Evolutionary conservation across 2,329 filamentous ascomycete species (phyloP).

Genomic region (Penicillium sp.): DNA sequence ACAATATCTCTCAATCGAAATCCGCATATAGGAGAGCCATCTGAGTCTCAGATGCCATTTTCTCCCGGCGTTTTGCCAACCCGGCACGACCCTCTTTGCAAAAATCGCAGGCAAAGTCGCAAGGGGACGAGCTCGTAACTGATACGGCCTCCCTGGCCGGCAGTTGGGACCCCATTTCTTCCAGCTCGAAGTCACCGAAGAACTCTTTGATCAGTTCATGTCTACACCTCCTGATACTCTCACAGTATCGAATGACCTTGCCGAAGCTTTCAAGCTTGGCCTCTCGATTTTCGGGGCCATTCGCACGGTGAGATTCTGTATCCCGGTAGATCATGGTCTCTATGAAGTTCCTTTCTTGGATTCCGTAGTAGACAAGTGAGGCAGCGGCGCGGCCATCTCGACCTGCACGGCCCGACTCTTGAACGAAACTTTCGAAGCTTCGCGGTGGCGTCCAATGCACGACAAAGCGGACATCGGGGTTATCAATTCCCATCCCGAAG

Average conservation of each 20-base stretch:
- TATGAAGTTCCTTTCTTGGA: slow-evolving; percentile 72
- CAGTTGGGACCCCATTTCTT: slow-evolving; percentile 24
- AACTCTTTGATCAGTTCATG: slow-evolving; percentile 68
- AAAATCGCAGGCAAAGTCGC: slow-evolving; percentile 69
- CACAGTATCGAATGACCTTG: slow-evolving; percentile 70
- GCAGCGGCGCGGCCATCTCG: slow-evolving; percentile 78
- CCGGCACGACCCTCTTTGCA: slow-evolving; percentile 58
- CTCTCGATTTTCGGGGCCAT: slow-evolving; percentile 29
- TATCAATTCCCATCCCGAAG: slow-evolving; percentile 97
- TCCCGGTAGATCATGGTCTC: slow-evolving; percentile 31
- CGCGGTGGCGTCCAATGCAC: slow-evolving; percentile 91
- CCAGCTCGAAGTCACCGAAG: slow-evolving; percentile 56
- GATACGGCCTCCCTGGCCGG: slow-evolving; percentile 3
- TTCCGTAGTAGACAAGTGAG: slow-evolving; percentile 84
- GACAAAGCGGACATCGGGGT: slow-evolving; percentile 87
- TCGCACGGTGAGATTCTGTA: slow-evolving; percentile 31
- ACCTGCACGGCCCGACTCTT: slow-evolving; percentile 85
- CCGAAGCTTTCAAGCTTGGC: slow-evolving; percentile 54
- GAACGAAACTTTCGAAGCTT: slow-evolving; percentile 91
- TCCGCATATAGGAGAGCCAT: slow-evolving; percentile 6
- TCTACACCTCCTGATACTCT: slow-evolving; percentile 62
- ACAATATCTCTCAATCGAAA: background rate
- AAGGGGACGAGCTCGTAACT: slow-evolving; percentile 39
- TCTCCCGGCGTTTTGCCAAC: slow-evolving; percentile 49
- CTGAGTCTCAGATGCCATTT: slow-evolving; percentile 21